Percentiles rank a stretch among this genome's conserved stretches.
phyloP scores from a whole-genome alignment of 192 early-diverging fungal species.

The Podila epicladia region DNA sequence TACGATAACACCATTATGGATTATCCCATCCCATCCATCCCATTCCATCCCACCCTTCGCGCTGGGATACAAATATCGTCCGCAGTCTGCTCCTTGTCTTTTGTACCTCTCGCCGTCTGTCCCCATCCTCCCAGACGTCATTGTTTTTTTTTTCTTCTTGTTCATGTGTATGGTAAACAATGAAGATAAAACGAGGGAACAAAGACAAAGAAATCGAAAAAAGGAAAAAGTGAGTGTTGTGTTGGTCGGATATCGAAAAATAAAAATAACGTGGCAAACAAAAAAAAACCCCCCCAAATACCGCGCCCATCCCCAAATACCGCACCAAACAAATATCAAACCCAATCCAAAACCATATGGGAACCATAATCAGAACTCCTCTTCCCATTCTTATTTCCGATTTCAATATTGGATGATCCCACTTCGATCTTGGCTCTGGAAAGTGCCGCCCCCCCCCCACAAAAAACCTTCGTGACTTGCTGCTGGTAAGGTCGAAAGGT shows the following conservation, averaged over 20 bases:
- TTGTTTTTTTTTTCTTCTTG: too few relatives aligned
- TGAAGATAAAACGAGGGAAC: not conserved
- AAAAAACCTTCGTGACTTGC: too few relatives aligned
- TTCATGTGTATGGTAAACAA: not conserved
- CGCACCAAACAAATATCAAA: not conserved
- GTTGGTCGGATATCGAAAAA: not conserved
- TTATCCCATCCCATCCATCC: too few relatives aligned
- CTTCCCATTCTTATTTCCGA: not conserved
- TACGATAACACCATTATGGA: too few relatives aligned
- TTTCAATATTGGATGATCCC: not conserved
- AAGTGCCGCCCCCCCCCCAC: too few relatives aligned
- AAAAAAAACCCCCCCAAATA: not conserved
- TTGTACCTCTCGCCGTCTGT: not conserved
- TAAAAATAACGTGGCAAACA: constrained; percentile 9
- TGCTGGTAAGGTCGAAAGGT: too few relatives aligned
- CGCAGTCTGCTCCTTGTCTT: not conserved
- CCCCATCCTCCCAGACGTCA: not conserved
- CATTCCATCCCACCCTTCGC: too few relatives aligned
- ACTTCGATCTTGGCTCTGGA: not conserved
- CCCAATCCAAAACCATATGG: not conserved
- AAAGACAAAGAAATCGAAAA: constrained; percentile 1
- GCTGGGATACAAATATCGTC: too few relatives aligned
- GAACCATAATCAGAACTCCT: not conserved
- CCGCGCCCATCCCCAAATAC: too few relatives aligned
- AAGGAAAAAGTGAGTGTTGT: not conserved